Percentiles rank a stretch among this genome's conserved stretches.
Evolutionary conservation across 179 eudicot species (phyloP).

Genomic region (Silene coronaria): DNA sequence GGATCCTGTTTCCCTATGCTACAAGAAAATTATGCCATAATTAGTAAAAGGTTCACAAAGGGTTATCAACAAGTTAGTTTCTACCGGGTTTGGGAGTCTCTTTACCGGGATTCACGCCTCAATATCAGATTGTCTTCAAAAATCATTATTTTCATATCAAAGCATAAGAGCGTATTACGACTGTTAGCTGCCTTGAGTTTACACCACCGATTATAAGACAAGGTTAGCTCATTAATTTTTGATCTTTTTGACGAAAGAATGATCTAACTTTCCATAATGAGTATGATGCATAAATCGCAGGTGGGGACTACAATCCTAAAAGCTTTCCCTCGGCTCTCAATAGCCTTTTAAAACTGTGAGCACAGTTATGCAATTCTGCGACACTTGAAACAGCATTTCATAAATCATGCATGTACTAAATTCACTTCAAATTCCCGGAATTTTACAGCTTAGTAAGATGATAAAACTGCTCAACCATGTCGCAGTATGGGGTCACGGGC

Average conservation of each 20-base stretch:
- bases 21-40: not conserved
- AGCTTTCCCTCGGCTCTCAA: not conserved
- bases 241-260: not conserved
- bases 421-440: too few relatives aligned
- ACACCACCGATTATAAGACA: not conserved
- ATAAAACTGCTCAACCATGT: too few relatives aligned
- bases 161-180: not conserved
- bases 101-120: not conserved
- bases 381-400: not conserved
- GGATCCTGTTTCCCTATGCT: not conserved
- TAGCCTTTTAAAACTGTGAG: not conserved
- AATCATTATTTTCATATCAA: not conserved
- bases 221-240: not conserved
- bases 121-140: not conserved
- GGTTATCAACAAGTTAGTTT: constrained; percentile 2
- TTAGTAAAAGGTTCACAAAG: not conserved
- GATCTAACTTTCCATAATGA: not conserved
- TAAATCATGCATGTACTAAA: not conserved
- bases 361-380: not conserved
- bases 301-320: not conserved
- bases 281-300: not conserved
- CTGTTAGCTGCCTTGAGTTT: not conserved
- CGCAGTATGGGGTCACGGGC: too few relatives aligned
- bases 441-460: too few relatives aligned
- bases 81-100: not conserved